These are phyloP conservation scores for Chrysopogon serrulatus DNA, from an alignment of 176 grass and related monocot genomes.

Conservation along the genomic window DNA sequence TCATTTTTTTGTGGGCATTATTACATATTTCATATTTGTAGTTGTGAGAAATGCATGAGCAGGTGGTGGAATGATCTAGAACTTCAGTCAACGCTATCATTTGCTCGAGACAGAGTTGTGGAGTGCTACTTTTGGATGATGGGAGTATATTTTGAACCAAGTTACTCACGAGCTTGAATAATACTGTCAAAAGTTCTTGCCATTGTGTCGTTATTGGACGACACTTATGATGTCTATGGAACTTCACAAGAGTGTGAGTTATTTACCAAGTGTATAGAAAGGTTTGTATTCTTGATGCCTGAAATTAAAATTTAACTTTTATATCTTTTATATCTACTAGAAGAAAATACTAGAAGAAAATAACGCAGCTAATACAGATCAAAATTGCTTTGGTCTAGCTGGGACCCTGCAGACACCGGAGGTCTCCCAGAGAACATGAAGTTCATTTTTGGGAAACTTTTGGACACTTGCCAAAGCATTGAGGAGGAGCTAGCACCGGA, in stretches of 20 bases:
- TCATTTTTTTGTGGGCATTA: neutral
- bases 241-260: neutral
- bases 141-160: neutral
- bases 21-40: neutral
- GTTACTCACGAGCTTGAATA: neutral
- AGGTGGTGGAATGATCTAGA: slow-evolving; percentile 17
- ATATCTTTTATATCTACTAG: neutral
- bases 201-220: neutral
- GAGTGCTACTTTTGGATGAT: neutral
- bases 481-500: neutral
- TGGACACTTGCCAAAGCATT: neutral
- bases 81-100: neutral
- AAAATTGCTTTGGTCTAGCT: neutral
- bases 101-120: neutral
- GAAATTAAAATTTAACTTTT: too few relatives aligned
- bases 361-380: neutral
- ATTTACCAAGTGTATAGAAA: neutral
- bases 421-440: neutral
- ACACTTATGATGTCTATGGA: slow-evolving; percentile 1
- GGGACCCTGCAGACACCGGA: neutral
- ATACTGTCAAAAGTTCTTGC: neutral
- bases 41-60: neutral
- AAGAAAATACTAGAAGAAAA: neutral
- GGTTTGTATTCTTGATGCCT: neutral
- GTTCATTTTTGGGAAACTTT: neutral